Evolutionary conservation across 805 yeast genomes (phyloP), one percentile per base, ranked within the genome.

Genomic region (Pichia paraexigua): DNA sequence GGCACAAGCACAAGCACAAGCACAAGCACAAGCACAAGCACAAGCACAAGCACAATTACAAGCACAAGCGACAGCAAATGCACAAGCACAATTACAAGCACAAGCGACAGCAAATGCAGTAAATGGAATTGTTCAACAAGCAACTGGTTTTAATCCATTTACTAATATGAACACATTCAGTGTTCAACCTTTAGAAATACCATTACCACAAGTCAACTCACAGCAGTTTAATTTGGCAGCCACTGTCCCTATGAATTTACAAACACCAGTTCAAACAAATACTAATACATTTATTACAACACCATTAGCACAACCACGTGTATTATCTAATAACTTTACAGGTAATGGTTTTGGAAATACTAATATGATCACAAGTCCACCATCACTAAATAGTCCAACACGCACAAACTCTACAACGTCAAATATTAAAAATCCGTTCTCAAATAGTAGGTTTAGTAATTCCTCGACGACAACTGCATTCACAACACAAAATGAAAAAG

Each of bases 301-400:
- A 7, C 42, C 50, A n/a, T 13, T 43, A 12, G 5, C 11, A 37
- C 53, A 47, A 28, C 48, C 53, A 11, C 32, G 53, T 20, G 48
- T 47, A n/a, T 46, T 51, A 28, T 51, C 53, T 3, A 47, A 51
- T 48, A 51, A 51, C 41, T 59, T 66, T 55, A 79, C 84, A 7
- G 85, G 84, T 15, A 74, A 74, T 37, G 86, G 85, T 0, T 80
- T 80, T 63, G 85, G 85, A 13, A 76, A 40, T n/a, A 35, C 37
- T 40, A 21, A 22, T 42, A 18, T 22, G 12, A 37, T 25, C 20
- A 7, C 28, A 18, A 18, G 40, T 30, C 20, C 43, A 28, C 3
- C 49, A 28, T 42, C 45, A 22, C 15, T 48, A 3, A 32, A 73
- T 58, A 70, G 56, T 10, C 49, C 58, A 17, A 48, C 48, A 15